Conservation (phyloP, 306 rosid species). For the Medicago arabica region DNA sequence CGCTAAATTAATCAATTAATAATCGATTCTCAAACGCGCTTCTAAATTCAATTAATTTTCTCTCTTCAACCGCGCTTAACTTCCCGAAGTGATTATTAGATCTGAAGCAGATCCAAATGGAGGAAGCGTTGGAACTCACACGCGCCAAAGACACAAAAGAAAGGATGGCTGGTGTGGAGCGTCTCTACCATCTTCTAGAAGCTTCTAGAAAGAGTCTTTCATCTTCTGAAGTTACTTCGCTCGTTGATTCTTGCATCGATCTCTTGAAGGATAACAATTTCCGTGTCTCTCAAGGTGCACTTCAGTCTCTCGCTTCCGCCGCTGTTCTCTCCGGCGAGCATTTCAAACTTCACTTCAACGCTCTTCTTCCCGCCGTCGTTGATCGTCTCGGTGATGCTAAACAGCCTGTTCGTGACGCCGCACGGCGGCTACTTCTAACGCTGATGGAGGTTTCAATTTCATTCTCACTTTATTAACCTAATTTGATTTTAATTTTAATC, state of each 20-base stretch:
- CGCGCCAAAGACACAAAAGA: slow-evolving; percentile 98
- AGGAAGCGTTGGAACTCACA: slow-evolving; percentile 93
- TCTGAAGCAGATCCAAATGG: slow-evolving; percentile 71
- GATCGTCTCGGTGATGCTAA: slow-evolving; percentile 97
- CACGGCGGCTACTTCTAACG: slow-evolving; percentile 88
- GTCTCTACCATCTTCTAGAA: slow-evolving; percentile 86
- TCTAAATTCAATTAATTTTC: not conserved
- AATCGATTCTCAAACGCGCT: slow-evolving; percentile 12
- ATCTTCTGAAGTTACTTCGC: slow-evolving; percentile 77
- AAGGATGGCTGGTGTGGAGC: slow-evolving; percentile 99
- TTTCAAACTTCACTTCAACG: slow-evolving; percentile 93
- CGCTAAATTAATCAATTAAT: slow-evolving; percentile 37
- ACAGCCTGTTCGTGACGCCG: slow-evolving; percentile 97
- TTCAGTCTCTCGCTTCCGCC: slow-evolving; percentile 94
- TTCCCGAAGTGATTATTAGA: slow-evolving; percentile 8
- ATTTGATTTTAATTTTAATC: not conserved
- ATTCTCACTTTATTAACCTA: not conserved
- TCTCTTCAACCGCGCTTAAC: not conserved
- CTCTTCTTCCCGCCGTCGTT: slow-evolving; percentile 92
- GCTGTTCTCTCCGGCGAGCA: slow-evolving; percentile 96
- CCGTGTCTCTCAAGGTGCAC: slow-evolving; percentile 94
- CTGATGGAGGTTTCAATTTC: slow-evolving; percentile 85
- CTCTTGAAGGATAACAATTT: slow-evolving; percentile 96
- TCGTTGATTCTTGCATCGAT: slow-evolving; percentile 91
- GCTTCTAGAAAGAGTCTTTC: slow-evolving; percentile 82